These are phyloP conservation scores for Heliamphora exappendiculata DNA, from an alignment of 148 eudicot species.

Conservation along the genomic window DNA sequence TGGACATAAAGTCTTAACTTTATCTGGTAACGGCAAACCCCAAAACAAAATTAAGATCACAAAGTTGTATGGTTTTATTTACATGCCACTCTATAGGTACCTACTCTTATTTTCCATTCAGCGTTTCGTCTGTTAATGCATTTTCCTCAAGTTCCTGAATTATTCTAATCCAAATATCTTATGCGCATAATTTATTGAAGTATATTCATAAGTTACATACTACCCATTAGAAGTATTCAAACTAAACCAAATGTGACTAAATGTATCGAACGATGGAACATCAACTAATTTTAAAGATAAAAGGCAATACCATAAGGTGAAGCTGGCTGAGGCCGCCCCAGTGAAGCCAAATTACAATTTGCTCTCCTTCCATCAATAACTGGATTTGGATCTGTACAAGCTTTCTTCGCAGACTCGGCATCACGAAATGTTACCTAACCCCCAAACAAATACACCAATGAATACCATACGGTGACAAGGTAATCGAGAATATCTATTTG, in stretches of 20 bases:
- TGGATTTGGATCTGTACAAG: conserved; percentile 43
- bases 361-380: conserved; percentile 52
- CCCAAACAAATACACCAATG: background rate
- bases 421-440: conserved; percentile 42
- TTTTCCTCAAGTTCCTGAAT: no score
- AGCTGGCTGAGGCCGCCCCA: conserved; percentile 26
- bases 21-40: no score
- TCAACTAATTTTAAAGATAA: background rate
- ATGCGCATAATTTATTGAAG: background rate
- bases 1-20: no score
- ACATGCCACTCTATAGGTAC: no score
- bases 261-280: background rate
- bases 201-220: background rate
- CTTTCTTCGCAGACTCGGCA: conserved; percentile 43
- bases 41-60: no score
- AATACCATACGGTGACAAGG: background rate
- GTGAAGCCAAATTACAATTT: conserved; percentile 48
- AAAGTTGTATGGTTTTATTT: no score
- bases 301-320: conserved; percentile 17
- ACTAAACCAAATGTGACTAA: background rate
- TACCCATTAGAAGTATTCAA: background rate
- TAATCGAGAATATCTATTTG: background rate
- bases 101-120: no score
- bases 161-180: no score
- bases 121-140: no score